Conservation (phyloP, 768 basidiomycete species). For the Lanmaoa rubissima region DNA sequence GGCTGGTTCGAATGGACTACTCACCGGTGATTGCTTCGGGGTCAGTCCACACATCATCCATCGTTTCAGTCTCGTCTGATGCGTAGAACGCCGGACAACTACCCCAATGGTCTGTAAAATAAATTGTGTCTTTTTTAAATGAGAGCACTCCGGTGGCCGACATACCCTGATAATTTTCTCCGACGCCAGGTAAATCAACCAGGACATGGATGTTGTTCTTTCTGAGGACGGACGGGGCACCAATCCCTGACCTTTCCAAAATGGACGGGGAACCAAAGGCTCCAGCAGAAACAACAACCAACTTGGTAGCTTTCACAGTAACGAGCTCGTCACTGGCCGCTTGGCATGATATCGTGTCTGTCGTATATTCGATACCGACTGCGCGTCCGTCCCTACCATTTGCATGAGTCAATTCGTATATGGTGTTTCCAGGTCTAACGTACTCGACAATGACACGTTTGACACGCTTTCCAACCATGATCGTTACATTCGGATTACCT, state of each 20-base stretch:
- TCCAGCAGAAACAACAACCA: constrained; percentile 52
- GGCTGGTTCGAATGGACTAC: constrained; percentile 13
- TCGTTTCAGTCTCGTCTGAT: constrained; percentile 43
- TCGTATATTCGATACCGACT: constrained; percentile 36
- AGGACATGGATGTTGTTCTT: constrained; percentile 44
- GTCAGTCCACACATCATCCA: constrained; percentile 45
- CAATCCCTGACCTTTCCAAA: constrained; percentile 68
- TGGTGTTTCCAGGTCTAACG: neutral
- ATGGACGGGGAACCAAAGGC: constrained; percentile 57
- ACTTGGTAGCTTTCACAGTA: constrained; percentile 29
- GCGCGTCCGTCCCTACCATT: constrained; percentile 33
- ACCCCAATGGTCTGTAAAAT: constrained; percentile 30
- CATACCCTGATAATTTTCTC: constrained; percentile 62
- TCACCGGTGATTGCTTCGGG: constrained; percentile 40
- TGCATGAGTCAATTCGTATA: neutral
- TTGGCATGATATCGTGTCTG: constrained; percentile 26
- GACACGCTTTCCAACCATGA: constrained; percentile 27
- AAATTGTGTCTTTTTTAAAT: no score
- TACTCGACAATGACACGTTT: constrained; percentile 11
- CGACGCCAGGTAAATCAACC: constrained; percentile 74
- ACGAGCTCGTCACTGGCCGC: constrained; percentile 3
- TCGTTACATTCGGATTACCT: constrained; percentile 29
- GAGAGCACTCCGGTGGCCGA: fast-evolving
- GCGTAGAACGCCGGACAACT: constrained; percentile 35
- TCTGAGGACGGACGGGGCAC: constrained; percentile 46